Conservation (phyloP, 2,329 filamentous ascomycete species). For the Aspergillaceae sp. region DNA sequence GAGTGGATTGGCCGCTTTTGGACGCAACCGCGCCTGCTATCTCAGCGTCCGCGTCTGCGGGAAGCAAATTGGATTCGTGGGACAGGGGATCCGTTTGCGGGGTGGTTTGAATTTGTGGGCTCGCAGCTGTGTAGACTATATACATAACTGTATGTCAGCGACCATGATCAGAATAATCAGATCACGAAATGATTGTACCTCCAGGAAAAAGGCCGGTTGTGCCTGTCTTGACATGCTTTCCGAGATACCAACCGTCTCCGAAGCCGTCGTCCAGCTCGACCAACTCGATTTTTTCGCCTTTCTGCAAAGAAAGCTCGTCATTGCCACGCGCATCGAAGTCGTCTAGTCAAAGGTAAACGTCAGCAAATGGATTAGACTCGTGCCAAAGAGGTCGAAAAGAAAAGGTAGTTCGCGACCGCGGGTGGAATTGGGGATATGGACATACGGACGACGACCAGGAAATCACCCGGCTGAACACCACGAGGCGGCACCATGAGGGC, state of each 20-base stretch:
- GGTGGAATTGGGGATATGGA: constrained; percentile 7
- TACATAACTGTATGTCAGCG: neutral
- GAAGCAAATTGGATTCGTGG: constrained; percentile 6
- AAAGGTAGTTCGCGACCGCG: constrained; percentile 4
- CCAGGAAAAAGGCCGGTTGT: constrained; percentile 42
- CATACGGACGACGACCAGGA: constrained; percentile 40
- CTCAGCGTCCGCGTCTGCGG: constrained; percentile 8
- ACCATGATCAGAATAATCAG: neutral
- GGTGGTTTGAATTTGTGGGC: constrained; percentile 18
- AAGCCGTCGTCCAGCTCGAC: constrained; percentile 60
- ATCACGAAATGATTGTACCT: constrained; percentile 21
- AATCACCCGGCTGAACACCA: constrained; percentile 33
- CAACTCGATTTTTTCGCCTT: constrained; percentile 59
- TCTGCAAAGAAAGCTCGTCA: constrained; percentile 81
- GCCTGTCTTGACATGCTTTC: constrained; percentile 36
- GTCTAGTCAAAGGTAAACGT: constrained; percentile 48
- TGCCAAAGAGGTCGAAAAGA: constrained; percentile 6
- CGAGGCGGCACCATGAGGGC: constrained; percentile 15
- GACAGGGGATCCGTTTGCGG: constrained; percentile 8
- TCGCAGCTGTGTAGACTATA: constrained; percentile 19
- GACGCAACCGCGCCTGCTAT: constrained; percentile 15
- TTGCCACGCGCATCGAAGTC: constrained; percentile 86
- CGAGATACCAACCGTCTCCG: constrained; percentile 58
- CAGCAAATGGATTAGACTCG: neutral
- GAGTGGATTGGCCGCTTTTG: constrained; percentile 30